Percentiles rank a stretch among this genome's conserved stretches.
Evolutionary conservation across 2,329 filamentous ascomycete species (phyloP).

Genomic region (Orbilia ellipsospora): DNA sequence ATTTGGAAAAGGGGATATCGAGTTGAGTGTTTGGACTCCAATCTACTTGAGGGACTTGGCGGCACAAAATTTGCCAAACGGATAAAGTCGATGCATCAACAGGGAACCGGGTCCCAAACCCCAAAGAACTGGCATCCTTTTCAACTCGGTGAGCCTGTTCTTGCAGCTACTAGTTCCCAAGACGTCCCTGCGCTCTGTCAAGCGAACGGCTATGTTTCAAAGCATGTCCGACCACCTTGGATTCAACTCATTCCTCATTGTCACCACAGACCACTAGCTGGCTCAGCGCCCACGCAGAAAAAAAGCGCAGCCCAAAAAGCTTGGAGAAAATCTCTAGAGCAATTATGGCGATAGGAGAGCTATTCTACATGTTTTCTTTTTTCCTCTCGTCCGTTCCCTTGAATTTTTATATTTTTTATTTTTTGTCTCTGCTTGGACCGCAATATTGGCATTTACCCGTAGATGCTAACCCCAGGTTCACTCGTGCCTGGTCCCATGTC

Average conservation of each 20-base stretch:
- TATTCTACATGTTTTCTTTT: too few species aligned
- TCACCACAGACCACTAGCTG: constrained; percentile 13
- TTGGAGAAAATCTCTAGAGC: neutral
- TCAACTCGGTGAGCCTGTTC: too few species aligned
- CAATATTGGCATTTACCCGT: constrained; percentile 48
- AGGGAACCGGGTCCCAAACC: constrained; percentile 47
- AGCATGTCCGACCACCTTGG: constrained; percentile 8
- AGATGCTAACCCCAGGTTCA: constrained; percentile 23
- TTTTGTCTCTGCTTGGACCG: constrained; percentile 11
- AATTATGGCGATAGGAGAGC: neutral
- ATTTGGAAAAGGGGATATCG: constrained; percentile 13
- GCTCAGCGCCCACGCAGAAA: constrained; percentile 26
- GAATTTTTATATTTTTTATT: too few species aligned
- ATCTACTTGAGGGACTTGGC: constrained; percentile 55
- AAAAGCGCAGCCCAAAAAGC: constrained; percentile 13
- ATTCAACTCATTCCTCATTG: too few species aligned
- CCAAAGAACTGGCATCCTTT: constrained; percentile 7
- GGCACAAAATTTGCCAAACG: constrained; percentile 50
- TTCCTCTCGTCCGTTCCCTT: too few species aligned
- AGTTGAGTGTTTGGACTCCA: constrained; percentile 42
- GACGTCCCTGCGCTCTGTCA: constrained; percentile 44
- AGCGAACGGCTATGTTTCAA: constrained; percentile 55
- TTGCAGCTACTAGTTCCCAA: constrained; percentile 1
- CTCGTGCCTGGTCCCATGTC: constrained; percentile 27
- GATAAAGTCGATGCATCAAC: constrained; percentile 44